Base-by-base conservation (phyloP, 2,329 filamentous ascomycete species). In the Trichoderma pleuroti region DNA sequence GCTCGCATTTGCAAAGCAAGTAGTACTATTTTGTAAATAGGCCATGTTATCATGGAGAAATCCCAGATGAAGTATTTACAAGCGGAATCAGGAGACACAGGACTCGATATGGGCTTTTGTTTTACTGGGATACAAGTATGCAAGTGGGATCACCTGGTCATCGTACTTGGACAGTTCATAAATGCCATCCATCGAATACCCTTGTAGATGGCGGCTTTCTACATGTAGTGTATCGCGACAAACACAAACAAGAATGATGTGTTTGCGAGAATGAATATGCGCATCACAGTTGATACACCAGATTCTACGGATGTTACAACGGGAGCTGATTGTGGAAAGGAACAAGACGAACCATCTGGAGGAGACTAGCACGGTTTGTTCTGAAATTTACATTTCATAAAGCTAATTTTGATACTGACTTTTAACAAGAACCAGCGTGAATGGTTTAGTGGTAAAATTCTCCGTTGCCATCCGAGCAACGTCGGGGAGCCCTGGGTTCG, bases 401-500 rank as follows among this genome's bases (percentile, higher is more conserved):
- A 12, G 0, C 3, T 11, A 52, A 52, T 24, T 24, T 7, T 3
- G 21, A 24, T 2, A 2, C 2, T 24, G 2, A 0, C 3, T 28
- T n/a, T 8, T 63, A 71, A 62, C 12, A 36, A 71, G n/a, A 59
- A 68, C 24, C n/a, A 68, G 70, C 70, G 70, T 69, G 70, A 68
- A 69, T 71, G 70, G 70, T 71, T 71, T 71, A 71, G 76, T 77
- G 77, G 76, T 78, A 77, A 77, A 78, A 78, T 78, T 77, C 76
- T 77, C 76, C 77, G 76, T 78, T 78, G 76, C 77, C 77, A 78
- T 77, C 72, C 62, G 74, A 71, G 73, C 74, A 76, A 73, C 72
- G 73, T 78, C 76, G 76, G 76, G 76, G 76, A 77, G 76, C 76
- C 76, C 76, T 77, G 76, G 76, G 76, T 78, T 78, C 77, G 75